These are phyloP conservation scores for Melampsora americana DNA, from an alignment of 1,284 basidiomycete species.

Conservation along the genomic window DNA sequence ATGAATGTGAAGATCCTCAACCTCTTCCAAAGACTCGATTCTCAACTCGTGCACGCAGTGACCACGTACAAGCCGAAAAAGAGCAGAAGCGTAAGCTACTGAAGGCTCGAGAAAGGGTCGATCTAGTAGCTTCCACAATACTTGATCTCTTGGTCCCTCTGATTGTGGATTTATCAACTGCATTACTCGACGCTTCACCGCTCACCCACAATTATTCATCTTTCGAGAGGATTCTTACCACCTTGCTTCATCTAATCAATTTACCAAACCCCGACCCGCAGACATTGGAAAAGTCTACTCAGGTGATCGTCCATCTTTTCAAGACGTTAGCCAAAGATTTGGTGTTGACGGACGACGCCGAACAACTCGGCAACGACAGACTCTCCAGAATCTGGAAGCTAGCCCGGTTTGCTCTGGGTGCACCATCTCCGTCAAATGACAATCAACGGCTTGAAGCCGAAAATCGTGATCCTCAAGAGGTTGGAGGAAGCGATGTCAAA, in stretches of 20 bases:
- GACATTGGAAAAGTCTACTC: conserved; percentile 34
- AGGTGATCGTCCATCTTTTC: conserved; percentile 42
- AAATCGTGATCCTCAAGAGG: neutral
- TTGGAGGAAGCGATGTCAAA: conserved; percentile 6
- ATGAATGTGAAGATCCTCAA: conserved; percentile 1
- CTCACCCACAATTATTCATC: conserved; percentile 5
- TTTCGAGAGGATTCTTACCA: conserved; percentile 37
- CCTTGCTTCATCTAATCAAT: conserved; percentile 40
- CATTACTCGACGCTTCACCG: conserved; percentile 31
- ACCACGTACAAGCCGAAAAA: conserved; percentile 27
- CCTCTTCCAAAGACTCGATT: neutral
- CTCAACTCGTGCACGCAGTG: neutral
- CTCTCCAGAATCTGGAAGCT: conserved; percentile 31
- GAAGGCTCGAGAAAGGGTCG: conserved; percentile 33
- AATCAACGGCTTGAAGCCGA: neutral
- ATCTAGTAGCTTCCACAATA: conserved; percentile 30
- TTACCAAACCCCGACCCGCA: conserved; percentile 28
- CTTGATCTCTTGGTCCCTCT: conserved; percentile 33
- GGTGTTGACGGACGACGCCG: conserved; percentile 8
- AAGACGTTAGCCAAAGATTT: conserved; percentile 42
- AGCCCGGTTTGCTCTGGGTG: conserved; percentile 32
- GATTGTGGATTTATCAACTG: conserved; percentile 41
- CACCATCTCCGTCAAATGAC: conserved; percentile 19
- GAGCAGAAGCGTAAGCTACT: conserved; percentile 22
- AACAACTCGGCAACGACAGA: conserved; percentile 21